A percentile compares a stretch with the other conserved stretches of the same genome.
These are phyloP conservation scores for Jacaranda mimosifolia DNA, from an alignment of 257 asterid species.

Conservation along the genomic window DNA sequence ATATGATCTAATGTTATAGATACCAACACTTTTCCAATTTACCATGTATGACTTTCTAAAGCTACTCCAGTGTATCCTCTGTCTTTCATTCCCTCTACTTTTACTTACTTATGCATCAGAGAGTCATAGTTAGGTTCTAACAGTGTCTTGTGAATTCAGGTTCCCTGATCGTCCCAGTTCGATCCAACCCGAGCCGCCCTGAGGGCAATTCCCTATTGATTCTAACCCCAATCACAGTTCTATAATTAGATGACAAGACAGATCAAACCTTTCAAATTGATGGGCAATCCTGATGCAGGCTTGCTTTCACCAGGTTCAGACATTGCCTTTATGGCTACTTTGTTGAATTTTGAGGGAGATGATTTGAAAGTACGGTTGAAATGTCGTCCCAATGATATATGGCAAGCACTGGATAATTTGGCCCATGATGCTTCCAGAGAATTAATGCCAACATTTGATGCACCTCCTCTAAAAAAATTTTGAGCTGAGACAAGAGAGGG, in stretches of 20 bases:
- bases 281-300: conserved; percentile 61
- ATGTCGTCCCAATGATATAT: conserved; percentile 55
- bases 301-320: conserved; percentile 62
- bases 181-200: no score
- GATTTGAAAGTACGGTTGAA: conserved; percentile 58
- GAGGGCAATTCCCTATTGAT: no score
- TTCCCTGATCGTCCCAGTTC: no score
- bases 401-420: conserved; percentile 61
- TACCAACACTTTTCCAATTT: no score
- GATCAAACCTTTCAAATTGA: conserved; percentile 69
- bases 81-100: no score
- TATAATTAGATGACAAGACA: conserved; percentile 2
- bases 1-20: no score
- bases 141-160: no score
- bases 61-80: no score
- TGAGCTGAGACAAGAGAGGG: conserved; percentile 60
- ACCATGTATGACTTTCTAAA: no score
- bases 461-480: conserved; percentile 41
- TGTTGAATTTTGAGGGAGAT: conserved; percentile 50
- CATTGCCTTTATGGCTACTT: conserved; percentile 62
- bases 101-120: no score
- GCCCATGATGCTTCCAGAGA: conserved; percentile 50
- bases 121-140: no score
- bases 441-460: conserved; percentile 41
- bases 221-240: not conserved